Evolutionary conservation across 139 green algal genomes (phyloP), one percentile per base, ranked within the genome.

Genomic region (Picochlorum sp.): DNA sequence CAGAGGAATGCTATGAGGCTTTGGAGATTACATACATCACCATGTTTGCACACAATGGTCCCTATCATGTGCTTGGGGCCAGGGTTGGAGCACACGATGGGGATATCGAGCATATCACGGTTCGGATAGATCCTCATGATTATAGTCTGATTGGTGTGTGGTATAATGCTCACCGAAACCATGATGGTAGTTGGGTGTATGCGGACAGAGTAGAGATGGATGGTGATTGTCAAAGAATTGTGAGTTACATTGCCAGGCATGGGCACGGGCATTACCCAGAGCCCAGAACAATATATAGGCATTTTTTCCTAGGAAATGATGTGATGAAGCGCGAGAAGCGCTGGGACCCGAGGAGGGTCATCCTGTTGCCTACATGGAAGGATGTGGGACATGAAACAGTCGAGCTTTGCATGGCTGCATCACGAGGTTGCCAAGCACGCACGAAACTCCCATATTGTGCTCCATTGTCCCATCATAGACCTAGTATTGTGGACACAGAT

Each of bases 51-150:
- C 65, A 73, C 63, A 83, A 83, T 49, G 77, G 77, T 1, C 26
- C 61, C 4, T 81, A 83, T 63, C 23, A 15, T 16, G 63, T 80
- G 20, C 16, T 66, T n/a, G 60, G 60, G 24, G 28, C 72, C 11
- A 18, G 69, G 3, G 55, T 63, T 13, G 78, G 78, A 6, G 68
- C 68, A 3, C 78, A 85, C 37, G 72, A 83, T 16, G 78, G 78
- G 1, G 78, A 85, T 63, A 77, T 71, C 45, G 78, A 85, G 69
- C 76, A 83, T 56, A 56, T 76, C 23, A 85, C 78, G 16, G 66
- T 72, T 21, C 63, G 52, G 21, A 38, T 83, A 45, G 56, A 82
- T 58, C 55, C 65, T 0, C 7, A 54, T 6, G 65, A 34, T 31
- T 76, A 65, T 15, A 50, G 41, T 6, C 61, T 81, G n/a, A 31